Evolutionary conservation across 176 grass and related monocot species (phyloP).

Genomic region (Raddia distichophylla): DNA sequence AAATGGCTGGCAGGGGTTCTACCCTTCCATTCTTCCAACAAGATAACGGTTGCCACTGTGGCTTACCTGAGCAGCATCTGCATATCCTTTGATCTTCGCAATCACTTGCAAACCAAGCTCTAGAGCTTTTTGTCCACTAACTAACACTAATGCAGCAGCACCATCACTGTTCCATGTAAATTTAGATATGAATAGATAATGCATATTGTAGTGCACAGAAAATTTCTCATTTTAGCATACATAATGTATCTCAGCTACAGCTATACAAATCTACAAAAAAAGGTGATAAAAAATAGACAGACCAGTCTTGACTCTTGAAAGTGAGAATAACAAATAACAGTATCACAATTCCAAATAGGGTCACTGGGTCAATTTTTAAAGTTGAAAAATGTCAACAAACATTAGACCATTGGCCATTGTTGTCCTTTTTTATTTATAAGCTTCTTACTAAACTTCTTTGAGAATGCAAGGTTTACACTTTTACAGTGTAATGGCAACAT

Average conservation of each 20-base stretch:
- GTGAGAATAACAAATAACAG: no score
- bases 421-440: no score
- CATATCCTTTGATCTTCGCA: constrained; percentile 82
- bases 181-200: constrained; percentile 2
- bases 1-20: no score
- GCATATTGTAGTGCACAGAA: background rate
- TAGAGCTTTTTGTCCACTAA: constrained; percentile 82
- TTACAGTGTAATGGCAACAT: no score
- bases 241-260: background rate
- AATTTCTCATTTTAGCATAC: background rate
- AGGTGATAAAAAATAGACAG: background rate
- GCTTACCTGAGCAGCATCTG: constrained; percentile 89
- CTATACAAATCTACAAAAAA: background rate
- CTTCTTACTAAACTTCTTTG: background rate
- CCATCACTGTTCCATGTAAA: constrained; percentile 64
- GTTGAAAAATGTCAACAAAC: no score
- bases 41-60: background rate
- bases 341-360: no score
- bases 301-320: background rate
- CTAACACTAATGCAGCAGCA: constrained; percentile 77
- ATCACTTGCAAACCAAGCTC: constrained; percentile 81
- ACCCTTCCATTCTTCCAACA: background rate
- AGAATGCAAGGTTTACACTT: background rate
- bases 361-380: no score
- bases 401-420: no score